Evolutionary conservation across 129 eudicot species (phyloP).

Genomic region (Helianthus tuberosus): DNA sequence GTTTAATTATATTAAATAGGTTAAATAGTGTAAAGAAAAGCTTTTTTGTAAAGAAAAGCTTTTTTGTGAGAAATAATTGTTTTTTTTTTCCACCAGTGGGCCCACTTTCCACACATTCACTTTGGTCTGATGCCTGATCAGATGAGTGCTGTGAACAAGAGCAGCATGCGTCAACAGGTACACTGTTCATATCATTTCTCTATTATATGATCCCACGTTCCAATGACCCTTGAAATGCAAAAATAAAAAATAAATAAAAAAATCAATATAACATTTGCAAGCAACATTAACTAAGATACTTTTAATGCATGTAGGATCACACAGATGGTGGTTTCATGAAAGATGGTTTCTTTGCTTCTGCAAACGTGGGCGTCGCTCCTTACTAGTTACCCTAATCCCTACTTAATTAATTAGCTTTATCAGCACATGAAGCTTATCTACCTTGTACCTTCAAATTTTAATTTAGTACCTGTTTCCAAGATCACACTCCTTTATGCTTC

Average conservation of each 20-base stretch:
- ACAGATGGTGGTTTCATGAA: slow-evolving; percentile 45
- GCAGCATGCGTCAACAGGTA: slow-evolving; percentile 68
- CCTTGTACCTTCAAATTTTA: slow-evolving; percentile 2
- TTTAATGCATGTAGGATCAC: slow-evolving; percentile 46
- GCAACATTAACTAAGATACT: background rate
- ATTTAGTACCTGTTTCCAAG: background rate
- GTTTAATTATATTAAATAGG: background rate
- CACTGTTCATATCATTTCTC: slow-evolving; percentile 25
- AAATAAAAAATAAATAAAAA: background rate
- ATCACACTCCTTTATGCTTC: background rate
- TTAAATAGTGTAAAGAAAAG: background rate
- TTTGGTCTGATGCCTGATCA: slow-evolving; percentile 73
- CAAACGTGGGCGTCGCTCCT: slow-evolving; percentile 63
- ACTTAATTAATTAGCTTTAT: slow-evolving; percentile 5
- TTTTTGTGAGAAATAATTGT: background rate
- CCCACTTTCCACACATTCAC: slow-evolving; percentile 85
- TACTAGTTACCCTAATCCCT: slow-evolving; percentile 19
- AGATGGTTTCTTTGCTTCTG: slow-evolving; percentile 58
- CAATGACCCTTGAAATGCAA: background rate
- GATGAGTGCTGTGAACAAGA: slow-evolving; percentile 49
- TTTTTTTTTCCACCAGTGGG: slow-evolving; percentile 53
- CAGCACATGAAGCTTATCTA: slow-evolving; percentile 3
- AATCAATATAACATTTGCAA: background rate
- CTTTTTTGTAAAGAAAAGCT: too few species aligned
- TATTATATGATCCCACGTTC: background rate